A percentile compares a stretch with the other conserved stretches of the same genome.
Conservation (phyloP, 2,329 filamentous ascomycete species). For the Orbilia brochopaga region DNA sequence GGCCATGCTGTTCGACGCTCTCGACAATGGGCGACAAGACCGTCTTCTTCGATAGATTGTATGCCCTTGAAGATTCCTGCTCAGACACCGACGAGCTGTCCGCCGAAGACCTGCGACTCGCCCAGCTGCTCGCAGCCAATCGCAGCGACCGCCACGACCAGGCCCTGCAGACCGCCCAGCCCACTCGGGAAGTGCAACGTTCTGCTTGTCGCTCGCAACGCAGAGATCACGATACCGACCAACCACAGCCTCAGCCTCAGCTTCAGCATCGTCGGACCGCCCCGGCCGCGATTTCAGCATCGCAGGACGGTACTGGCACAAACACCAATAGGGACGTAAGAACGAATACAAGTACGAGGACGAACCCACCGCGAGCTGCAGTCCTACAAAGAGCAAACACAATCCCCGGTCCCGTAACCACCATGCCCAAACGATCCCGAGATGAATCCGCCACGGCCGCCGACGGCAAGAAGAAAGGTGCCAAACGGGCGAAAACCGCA, state of each 20-base stretch:
- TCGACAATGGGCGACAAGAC: slow-evolving; percentile 26
- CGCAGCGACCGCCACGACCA: slow-evolving; percentile 43
- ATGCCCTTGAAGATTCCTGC: slow-evolving; percentile 14
- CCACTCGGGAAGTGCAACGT: not conserved
- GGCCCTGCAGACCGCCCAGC: not conserved
- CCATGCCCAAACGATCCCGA: slow-evolving; percentile 27
- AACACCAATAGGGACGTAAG: too few species aligned
- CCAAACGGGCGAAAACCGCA: slow-evolving; percentile 34
- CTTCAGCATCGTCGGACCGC: slow-evolving; percentile 16
- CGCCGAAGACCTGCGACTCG: slow-evolving; percentile 23
- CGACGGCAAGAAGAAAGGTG: not conserved
- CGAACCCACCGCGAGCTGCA: not conserved
- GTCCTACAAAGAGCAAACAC: slow-evolving; percentile 11
- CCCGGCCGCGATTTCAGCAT: slow-evolving; percentile 21
- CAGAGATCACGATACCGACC: slow-evolving; percentile 9
- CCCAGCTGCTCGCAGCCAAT: slow-evolving; percentile 46
- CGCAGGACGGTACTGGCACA: slow-evolving; percentile 1
- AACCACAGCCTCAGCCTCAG: slow-evolving; percentile 5
- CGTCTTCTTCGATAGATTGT: slow-evolving; percentile 30
- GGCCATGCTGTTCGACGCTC: not conserved
- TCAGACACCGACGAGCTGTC: slow-evolving; percentile 40
- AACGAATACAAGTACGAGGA: too few species aligned
- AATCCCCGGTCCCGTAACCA: not conserved
- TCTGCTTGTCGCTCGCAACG: slow-evolving; percentile 14
- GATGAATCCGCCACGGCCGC: slow-evolving; percentile 9